Conservation (phyloP, 2,329 filamentous ascomycete species). For the Periconia sp. region DNA sequence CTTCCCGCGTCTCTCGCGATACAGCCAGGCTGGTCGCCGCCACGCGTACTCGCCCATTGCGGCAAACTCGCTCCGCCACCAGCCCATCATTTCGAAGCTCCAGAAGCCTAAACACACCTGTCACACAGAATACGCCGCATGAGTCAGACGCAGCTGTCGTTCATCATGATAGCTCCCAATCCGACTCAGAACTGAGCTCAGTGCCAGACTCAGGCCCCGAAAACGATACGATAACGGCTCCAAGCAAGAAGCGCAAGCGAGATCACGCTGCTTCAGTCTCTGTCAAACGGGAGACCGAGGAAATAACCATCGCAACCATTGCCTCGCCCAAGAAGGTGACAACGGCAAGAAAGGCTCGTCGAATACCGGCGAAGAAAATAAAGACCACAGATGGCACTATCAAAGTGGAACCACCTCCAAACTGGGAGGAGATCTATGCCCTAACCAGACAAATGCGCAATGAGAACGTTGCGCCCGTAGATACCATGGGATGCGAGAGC, state of each 20-base stretch:
- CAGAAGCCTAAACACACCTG: conserved; percentile 16
- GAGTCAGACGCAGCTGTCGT: conserved; percentile 13
- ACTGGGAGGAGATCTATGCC: conserved; percentile 83
- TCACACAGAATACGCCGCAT: conserved; percentile 9
- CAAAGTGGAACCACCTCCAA: conserved; percentile 65
- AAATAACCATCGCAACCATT: conserved; percentile 14
- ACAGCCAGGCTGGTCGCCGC: conserved; percentile 35
- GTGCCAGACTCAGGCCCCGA: conserved; percentile 29
- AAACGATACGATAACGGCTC: conserved; percentile 12
- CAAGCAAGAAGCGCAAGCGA: conserved; percentile 52
- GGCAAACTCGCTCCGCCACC: conserved; percentile 32
- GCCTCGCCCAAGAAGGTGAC: conserved; percentile 24
- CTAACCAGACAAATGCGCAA: conserved; percentile 77
- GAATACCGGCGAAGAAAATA: conserved; percentile 38
- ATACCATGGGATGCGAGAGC: conserved; percentile 94
- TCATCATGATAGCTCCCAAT: conserved; percentile 8
- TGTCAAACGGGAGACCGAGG: conserved; percentile 34
- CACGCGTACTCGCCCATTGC: conserved; percentile 30
- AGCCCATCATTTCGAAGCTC: conserved; percentile 22
- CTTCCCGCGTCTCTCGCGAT: conserved; percentile 42
- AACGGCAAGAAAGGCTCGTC: conserved; percentile 40
- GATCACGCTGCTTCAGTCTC: conserved; percentile 33
- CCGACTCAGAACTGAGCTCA: conserved; percentile 38
- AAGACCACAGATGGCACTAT: conserved; percentile 32
- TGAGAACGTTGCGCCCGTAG: conserved; percentile 76